phyloP scores from a whole-genome alignment of 352 stramenopile species.

The Globisporangium emineosum region DNA sequence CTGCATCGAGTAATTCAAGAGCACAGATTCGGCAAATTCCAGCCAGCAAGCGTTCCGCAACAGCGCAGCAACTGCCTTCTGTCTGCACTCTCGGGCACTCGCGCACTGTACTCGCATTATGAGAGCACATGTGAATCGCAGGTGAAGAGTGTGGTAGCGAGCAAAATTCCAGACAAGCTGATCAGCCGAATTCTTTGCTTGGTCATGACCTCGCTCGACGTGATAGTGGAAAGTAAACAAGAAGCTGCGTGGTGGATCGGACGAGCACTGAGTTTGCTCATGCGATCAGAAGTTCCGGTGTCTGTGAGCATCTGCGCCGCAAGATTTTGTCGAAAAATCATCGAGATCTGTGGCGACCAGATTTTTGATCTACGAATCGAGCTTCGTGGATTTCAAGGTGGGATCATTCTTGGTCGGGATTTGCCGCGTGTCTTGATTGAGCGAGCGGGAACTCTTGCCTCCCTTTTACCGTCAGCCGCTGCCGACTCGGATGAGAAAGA shows the following conservation, averaged over 20 bases:
- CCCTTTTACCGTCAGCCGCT: conserved; percentile 3
- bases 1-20: conserved; percentile 15
- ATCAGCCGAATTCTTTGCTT: conserved; percentile 12
- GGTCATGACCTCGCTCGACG: conserved; percentile 9
- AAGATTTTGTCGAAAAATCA: conserved; percentile 13
- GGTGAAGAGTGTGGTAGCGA: neutral
- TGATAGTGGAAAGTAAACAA: conserved; percentile 2
- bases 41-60: neutral
- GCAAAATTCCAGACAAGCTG: conserved; percentile 3
- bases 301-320: conserved; percentile 10
- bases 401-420: conserved; percentile 21
- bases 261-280: conserved; percentile 7
- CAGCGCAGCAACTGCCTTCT: neutral
- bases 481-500: neutral
- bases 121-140: neutral
- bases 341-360: conserved; percentile 14
- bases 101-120: conserved; percentile 12
- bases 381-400: conserved; percentile 1
- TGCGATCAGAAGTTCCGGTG: conserved; percentile 3
- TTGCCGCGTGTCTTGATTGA: conserved; percentile 35
- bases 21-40: neutral
- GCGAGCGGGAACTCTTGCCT: conserved; percentile 25
- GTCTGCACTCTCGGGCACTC: neutral
- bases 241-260: conserved; percentile 19
- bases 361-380: conserved; percentile 14